Percentiles rank a stretch among this genome's conserved stretches.
Evolutionary conservation across 352 stramenopile species (phyloP).

Genomic region (Elongisporangium senticosum): DNA sequence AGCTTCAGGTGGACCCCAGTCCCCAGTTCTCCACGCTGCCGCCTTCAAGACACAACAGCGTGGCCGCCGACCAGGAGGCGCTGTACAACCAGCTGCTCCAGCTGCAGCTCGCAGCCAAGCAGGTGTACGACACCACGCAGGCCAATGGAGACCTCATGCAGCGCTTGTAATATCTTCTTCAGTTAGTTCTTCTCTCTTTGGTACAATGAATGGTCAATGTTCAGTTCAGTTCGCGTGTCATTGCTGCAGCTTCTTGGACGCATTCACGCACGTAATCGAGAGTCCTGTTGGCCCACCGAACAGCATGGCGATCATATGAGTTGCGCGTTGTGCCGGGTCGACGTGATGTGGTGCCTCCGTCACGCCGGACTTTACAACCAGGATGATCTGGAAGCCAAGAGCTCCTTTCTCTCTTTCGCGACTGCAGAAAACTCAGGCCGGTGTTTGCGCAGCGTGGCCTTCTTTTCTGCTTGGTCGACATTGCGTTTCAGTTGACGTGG

Average conservation of each 20-base stretch:
- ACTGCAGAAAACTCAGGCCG: too few relatives aligned
- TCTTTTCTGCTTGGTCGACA: background rate
- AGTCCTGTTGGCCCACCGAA: too few relatives aligned
- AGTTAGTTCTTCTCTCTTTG: background rate
- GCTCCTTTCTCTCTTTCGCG: too few relatives aligned
- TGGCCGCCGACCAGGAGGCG: background rate
- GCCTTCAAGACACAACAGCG: background rate
- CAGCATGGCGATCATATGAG: too few relatives aligned
- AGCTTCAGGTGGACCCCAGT: background rate
- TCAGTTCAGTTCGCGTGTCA: background rate
- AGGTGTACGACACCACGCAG: constrained; percentile 6
- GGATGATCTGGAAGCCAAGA: too few relatives aligned
- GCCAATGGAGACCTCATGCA: constrained; percentile 5
- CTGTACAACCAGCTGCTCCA: constrained; percentile 8
- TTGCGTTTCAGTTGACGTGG: background rate
- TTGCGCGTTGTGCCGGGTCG: too few relatives aligned
- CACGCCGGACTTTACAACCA: too few relatives aligned
- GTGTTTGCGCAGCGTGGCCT: background rate
- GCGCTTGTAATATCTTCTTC: background rate
- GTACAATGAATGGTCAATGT: background rate
- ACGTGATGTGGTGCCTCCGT: too few relatives aligned
- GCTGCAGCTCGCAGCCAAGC: constrained; percentile 6
- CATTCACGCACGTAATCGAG: too few relatives aligned
- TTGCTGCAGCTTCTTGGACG: too few relatives aligned
- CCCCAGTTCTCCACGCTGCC: background rate